Evolutionary conservation across 2,329 filamentous ascomycete genomes (phyloP), one percentile per base, ranked within the genome.

Genomic region (Cordyceps militaris): DNA sequence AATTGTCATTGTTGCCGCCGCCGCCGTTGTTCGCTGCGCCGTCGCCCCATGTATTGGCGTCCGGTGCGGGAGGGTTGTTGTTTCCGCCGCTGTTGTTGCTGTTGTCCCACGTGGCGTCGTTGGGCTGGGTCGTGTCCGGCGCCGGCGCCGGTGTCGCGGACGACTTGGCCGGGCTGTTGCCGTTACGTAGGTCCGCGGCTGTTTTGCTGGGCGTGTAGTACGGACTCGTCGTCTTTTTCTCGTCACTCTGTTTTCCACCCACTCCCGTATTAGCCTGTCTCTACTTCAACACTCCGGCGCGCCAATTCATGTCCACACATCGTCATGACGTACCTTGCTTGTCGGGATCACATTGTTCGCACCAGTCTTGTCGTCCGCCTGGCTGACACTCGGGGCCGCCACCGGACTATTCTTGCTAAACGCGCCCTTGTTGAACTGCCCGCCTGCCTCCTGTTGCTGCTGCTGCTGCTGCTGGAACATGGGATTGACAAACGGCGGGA

Each of bases 401-500:
- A 24, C 34, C 3, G 43, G 26, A n/a, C 30, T 48, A 13, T 30
- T 46, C 36, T 46, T 59, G 30, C 57, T 59, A 14, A 59, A 59
- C n/a, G 50, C 57, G 13, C 57, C 57, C 11, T 59, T 58, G 3
- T n/a, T 52, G 36, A 48, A 55, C 48, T 44, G 26, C 4, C 21
- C 42, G 21, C 21, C 11, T 2, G 44, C 24, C 16, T 44, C 38
- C 46, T 55, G 58, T 32, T 50, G 21, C 14, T 4, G 38, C 38
- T 21, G 40, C 26, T 57, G 59, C 11, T 50, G 40, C 40, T 51
- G 59, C 24, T 47, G n/a, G 19, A 26, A 34, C 23, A 28, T 46
- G 16, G 46, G 24, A 58, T 49, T 56, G 36, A 66, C 62, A 46
- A 44, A 56, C 26, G 69, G 62, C n/a, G 58, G 52, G 40, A 56